Base-by-base conservation (phyloP, 371 early-diverging fungal genomes). In the Syncephalastrum monosporum region DNA sequence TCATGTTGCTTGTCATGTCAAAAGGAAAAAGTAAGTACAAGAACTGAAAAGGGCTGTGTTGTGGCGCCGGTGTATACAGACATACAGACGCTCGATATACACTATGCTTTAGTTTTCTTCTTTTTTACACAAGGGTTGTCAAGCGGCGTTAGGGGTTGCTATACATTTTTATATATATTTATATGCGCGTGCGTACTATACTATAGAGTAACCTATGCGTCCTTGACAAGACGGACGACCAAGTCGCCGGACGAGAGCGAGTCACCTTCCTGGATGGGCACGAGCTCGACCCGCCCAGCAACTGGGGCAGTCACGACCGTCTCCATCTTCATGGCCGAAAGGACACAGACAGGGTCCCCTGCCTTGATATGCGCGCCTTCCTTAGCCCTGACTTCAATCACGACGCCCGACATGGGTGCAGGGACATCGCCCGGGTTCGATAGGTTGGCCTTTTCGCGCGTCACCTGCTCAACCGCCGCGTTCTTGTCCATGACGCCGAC, bases 311-410 rank as follows among this genome's bases (percentile, higher is more conserved):
- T 82, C 14, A 97, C 94, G 3, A 94, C 84, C 1, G 96, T 95
- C 73, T 97, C 97, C 96, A 97, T 95, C 79, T 97, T 97, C 97
- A 97, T 97, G 45, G 96, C 96, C 48, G 88, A 87, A 55, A 97
- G 75, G 13, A 97, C 90, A 61, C 88, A 92, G 56, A 96, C 69
- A 5, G 94, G 91, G 59, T 95, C 94, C 12, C 96, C 97, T 10
- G 84, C 85, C 80, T 92, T 93, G 57, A 97, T 85, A 46, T 75
- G 67, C 29, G 83, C 77, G 44, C 96, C 96, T 60, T 70, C 81
- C 64, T 91, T 87, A 49, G 87, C 92, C 47, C 90, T 85, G 52
- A 96, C 81, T 68, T 95, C 96, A 21, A 97, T 84, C 4, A 97
- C 92, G 0, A 92, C 90, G 53, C 97, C 96, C 25, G 90, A 85